Evolutionary conservation across 2,329 filamentous ascomycete genomes (phyloP).

Genomic region (Ascochyta koolunga): DNA sequence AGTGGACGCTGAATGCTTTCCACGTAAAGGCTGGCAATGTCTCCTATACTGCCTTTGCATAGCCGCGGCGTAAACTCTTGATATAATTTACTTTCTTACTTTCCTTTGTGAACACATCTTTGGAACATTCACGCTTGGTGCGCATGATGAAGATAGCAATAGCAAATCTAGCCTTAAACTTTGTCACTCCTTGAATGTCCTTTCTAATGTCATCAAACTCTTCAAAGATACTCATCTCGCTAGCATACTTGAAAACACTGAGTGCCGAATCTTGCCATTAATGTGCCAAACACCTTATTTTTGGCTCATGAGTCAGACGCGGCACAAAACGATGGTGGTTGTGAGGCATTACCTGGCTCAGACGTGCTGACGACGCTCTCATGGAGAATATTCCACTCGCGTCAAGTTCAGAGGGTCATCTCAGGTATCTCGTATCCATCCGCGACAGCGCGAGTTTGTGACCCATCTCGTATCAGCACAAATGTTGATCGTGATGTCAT

Average conservation of each 20-base stretch:
- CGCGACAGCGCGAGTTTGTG: not conserved
- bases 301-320: not conserved
- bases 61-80: conserved; percentile 26
- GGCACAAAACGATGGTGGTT: not conserved
- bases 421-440: conserved; percentile 3
- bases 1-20: conserved; percentile 3
- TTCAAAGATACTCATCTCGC: no score
- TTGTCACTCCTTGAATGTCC: not conserved
- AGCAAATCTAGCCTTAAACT: not conserved
- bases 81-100: conserved; percentile 12
- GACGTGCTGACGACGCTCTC: not conserved
- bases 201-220: no score
- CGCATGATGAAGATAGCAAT: not conserved
- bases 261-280: not conserved
- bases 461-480: conserved; percentile 10
- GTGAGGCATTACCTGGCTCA: no score
- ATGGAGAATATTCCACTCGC: not conserved
- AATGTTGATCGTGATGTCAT: conserved; percentile 2
- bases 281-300: not conserved
- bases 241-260: no score
- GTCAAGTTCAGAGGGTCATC: not conserved
- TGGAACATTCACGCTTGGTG: conserved; percentile 14
- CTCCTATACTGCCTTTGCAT: conserved; percentile 26
- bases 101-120: conserved; percentile 20
- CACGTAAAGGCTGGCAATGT: conserved; percentile 11